phyloP scores from a whole-genome alignment of 306 rosid genomes.

The Casuarina cunninghamiana region DNA sequence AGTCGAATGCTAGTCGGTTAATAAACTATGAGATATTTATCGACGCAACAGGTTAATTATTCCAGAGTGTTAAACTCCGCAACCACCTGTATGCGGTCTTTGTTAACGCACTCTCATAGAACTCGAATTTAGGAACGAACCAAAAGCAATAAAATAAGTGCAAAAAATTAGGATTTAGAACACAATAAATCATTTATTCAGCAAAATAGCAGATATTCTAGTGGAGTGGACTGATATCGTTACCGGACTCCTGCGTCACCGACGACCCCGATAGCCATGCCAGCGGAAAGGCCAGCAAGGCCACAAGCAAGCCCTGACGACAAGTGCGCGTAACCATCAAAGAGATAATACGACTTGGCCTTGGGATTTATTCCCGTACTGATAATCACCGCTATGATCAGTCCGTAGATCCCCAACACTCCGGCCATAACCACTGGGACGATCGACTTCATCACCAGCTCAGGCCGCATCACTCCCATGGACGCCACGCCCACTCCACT shows the following conservation, averaged over 20 bases:
- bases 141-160: neutral
- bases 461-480: constrained; percentile 84
- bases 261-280: constrained; percentile 83
- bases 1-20: neutral
- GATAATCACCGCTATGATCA: constrained; percentile 73
- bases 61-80: no score
- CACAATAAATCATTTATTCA: neutral
- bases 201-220: neutral
- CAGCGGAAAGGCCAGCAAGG: constrained; percentile 81
- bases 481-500: constrained; percentile 85
- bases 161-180: neutral
- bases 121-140: no score
- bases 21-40: no score
- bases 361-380: constrained; percentile 79
- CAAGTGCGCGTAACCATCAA: constrained; percentile 81
- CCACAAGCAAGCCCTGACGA: constrained; percentile 88
- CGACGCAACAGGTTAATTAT: no score
- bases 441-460: constrained; percentile 81
- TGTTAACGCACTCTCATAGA: no score
- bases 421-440: constrained; percentile 90
- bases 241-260: constrained; percentile 88
- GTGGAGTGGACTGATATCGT: neutral
- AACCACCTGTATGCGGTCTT: no score
- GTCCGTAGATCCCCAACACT: constrained; percentile 70
- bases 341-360: constrained; percentile 69